Evolutionary conservation across 2,329 filamentous ascomycete genomes (phyloP), one percentile per base, ranked within the genome.

Genomic region (Pseudogymnoascus sp.): DNA sequence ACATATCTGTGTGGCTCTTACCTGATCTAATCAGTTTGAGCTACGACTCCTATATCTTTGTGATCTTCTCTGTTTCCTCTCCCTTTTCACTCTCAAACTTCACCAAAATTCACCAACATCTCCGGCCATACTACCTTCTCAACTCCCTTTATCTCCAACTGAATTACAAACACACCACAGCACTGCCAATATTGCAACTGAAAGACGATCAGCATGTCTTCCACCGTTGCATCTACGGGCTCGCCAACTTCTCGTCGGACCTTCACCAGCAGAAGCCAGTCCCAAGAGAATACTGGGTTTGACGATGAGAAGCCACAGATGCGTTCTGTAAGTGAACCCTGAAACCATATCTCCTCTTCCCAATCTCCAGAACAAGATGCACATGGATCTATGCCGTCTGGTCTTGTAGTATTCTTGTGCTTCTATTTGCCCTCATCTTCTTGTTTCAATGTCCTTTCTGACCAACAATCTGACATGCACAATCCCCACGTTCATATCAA

Each of bases 221-320:
- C 72, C 64, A 69, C 67, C 14, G 65, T 70, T 65, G 69, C 69
- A 41, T 74, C 75, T 26, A 75, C 75, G 23, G 78, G 76, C 52
- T 80, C 79, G 60, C 78, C 78, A 16, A 72, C 69, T 60, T 69
- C 75, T 61, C 75, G 74, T 64, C 77, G 74, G 29, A 64, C 71
- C 29, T 69, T 70, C 8, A 67, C 69, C 16, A 67, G 72, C 65
- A 75, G 73, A 68, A 73, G 68, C 45, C 64, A 72, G 59, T 72
- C 74, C 43, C 76, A 77, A 63, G 76, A 78, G 62, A 71, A 71
- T 43, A 55, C 68, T 35, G 61, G 21, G n/a, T 21, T 60, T 39
- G 39, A 62, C 26, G 68, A 71, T 45, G 68, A 69, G 29, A 68
- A 68, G 58, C 29, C 52, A 26, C 60, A 59, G 61, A 70, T 62